Evolutionary conservation across 306 rosid species (phyloP).

Genomic region (Alnus rubra): DNA sequence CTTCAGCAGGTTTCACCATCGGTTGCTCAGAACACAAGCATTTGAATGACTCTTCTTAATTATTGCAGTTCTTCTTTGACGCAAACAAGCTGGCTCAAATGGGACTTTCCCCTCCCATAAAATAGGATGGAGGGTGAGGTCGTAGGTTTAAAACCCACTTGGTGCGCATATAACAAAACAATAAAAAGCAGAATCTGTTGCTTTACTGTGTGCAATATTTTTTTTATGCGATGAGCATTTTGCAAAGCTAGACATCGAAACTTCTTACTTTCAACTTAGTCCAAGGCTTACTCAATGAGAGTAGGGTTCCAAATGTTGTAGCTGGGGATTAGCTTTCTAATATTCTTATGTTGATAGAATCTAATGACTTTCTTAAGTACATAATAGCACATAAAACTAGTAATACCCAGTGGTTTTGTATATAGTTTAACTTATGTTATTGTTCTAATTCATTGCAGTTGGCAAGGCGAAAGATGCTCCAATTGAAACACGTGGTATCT

Average conservation of each 20-base stretch:
- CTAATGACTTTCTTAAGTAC: not conserved
- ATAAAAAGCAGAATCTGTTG: not conserved
- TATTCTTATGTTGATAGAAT: not conserved
- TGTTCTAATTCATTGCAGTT: slow-evolving; percentile 51
- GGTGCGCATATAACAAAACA: not conserved
- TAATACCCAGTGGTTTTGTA: slow-evolving; percentile 10
- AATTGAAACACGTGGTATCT: slow-evolving; percentile 64
- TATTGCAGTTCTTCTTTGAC: not conserved
- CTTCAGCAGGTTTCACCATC: slow-evolving; percentile 14
- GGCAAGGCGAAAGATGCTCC: slow-evolving; percentile 69
- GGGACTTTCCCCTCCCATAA: not conserved
- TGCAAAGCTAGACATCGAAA: not conserved
- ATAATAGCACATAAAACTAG: not conserved
- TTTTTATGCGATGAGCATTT: not conserved
- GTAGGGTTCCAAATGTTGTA: not conserved
- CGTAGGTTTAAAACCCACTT: not conserved
- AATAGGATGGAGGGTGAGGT: not conserved
- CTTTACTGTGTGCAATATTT: not conserved
- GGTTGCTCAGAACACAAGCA: slow-evolving; percentile 12
- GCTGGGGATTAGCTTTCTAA: slow-evolving; percentile 14
- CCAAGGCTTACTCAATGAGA: slow-evolving; percentile 16
- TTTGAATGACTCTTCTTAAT: not conserved
- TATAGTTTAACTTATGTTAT: slow-evolving; percentile 25
- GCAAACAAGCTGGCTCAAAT: not conserved
- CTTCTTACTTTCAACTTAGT: slow-evolving; percentile 9